Conservation (phyloP, 805 yeast species). For the Schizosaccharomyces lindneri region DNA sequence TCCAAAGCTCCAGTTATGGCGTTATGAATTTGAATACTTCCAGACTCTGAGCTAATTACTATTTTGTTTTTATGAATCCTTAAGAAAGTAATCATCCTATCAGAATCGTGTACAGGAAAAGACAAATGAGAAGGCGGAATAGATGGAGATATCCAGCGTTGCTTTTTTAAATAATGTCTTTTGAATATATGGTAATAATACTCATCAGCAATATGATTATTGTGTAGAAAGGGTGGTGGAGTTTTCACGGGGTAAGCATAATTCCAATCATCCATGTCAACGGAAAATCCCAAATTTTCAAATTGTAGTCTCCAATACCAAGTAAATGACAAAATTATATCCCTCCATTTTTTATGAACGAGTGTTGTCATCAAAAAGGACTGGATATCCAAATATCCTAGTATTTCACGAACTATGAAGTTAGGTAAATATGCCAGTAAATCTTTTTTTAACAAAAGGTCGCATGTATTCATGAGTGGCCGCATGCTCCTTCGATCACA, state of each 20-base stretch:
- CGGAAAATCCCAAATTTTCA: conserved; percentile 32
- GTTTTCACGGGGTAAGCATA: background rate
- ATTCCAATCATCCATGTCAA: conserved; percentile 9
- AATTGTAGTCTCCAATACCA: conserved; percentile 48
- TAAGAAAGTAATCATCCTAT: conserved; percentile 72
- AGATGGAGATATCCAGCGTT: conserved; percentile 59
- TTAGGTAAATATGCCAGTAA: conserved; percentile 43
- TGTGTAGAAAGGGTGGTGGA: background rate
- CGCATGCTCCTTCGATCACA: background rate
- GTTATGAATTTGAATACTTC: conserved; percentile 54
- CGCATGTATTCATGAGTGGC: conserved; percentile 5
- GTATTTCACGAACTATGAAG: conserved; percentile 43
- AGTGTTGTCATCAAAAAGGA: conserved; percentile 34
- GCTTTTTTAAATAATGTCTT: conserved; percentile 28
- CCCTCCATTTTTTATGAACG: conserved; percentile 49
- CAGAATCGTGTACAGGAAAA: conserved; percentile 37
- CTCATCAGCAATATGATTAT: background rate
- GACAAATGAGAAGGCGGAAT: conserved; percentile 44
- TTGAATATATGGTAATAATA: background rate
- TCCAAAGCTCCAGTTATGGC: conserved; percentile 44
- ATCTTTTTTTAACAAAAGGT: conserved; percentile 42
- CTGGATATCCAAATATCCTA: conserved; percentile 35
- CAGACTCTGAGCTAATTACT: conserved; percentile 81
- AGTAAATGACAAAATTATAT: conserved; percentile 30
- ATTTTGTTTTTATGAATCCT: conserved; percentile 80